These are phyloP conservation scores for Naganishia liquefaciens DNA, from an alignment of 1,284 basidiomycete species.

Conservation along the genomic window DNA sequence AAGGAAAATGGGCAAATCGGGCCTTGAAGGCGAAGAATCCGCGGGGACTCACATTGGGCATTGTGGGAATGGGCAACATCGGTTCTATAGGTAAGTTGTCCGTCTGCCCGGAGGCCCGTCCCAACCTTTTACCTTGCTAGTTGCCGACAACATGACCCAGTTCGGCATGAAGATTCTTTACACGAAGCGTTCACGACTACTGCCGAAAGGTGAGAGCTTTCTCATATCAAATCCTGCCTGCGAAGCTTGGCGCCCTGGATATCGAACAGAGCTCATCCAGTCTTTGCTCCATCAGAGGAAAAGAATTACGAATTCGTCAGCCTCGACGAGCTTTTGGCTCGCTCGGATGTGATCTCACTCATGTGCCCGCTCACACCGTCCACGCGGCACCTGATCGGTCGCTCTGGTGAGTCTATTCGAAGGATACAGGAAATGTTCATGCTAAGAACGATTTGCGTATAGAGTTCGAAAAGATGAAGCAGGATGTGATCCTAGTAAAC, in stretches of 20 bases:
- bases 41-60: slow-evolving; percentile 74
- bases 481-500: slow-evolving; percentile 78
- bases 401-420: not conserved
- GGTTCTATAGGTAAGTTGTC: slow-evolving; percentile 57
- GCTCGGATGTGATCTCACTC: slow-evolving; percentile 70
- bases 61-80: slow-evolving; percentile 88
- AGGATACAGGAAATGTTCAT: not conserved
- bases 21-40: slow-evolving; percentile 58
- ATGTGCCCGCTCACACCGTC: slow-evolving; percentile 54
- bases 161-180: slow-evolving; percentile 76
- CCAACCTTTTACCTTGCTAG: not conserved
- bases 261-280: not conserved
- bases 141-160: slow-evolving; percentile 20
- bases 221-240: too few species aligned
- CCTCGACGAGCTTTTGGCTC: slow-evolving; percentile 69
- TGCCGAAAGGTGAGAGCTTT: slow-evolving; percentile 48
- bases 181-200: slow-evolving; percentile 69
- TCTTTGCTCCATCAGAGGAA: not conserved
- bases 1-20: slow-evolving; percentile 26
- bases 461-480: slow-evolving; percentile 77
- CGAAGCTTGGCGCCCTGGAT: not conserved
- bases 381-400: slow-evolving; percentile 17
- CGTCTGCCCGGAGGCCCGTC: slow-evolving; percentile 34
- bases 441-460: slow-evolving; percentile 40
- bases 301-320: slow-evolving; percentile 60